These are phyloP conservation scores for Stipa capillata DNA, from an alignment of 176 grass and related monocot species.

Conservation along the genomic window DNA sequence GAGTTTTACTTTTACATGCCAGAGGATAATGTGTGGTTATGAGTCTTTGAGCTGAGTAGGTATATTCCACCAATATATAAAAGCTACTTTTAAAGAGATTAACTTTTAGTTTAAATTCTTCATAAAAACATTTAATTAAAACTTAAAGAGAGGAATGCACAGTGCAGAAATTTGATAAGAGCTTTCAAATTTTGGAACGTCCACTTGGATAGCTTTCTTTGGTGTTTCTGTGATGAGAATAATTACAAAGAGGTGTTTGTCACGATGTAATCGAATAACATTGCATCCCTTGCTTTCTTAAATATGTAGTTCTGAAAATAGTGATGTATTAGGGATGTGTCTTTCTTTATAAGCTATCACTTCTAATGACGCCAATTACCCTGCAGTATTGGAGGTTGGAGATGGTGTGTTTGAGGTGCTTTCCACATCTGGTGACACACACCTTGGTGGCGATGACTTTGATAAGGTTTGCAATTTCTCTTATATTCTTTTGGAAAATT, in stretches of 20 bases:
- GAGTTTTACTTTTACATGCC: too few relatives aligned
- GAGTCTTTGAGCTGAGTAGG: not conserved
- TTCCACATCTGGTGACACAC: conserved; percentile 63
- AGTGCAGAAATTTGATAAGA: not conserved
- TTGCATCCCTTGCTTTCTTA: not conserved
- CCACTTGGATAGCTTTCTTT: not conserved
- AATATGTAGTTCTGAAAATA: not conserved
- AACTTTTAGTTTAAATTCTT: not conserved
- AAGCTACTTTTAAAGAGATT: not conserved
- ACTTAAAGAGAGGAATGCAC: too few relatives aligned
- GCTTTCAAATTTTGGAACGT: not conserved
- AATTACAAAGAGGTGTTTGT: not conserved
- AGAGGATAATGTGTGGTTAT: not conserved
- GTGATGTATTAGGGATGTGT: not conserved
- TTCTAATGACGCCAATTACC: not conserved
- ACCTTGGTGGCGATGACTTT: conserved; percentile 63
- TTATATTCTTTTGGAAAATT: not conserved
- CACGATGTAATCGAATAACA: not conserved
- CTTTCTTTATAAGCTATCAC: not conserved
- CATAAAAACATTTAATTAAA: not conserved
- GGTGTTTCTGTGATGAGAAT: not conserved
- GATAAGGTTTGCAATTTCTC: conserved; percentile 37
- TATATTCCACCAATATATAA: not conserved
- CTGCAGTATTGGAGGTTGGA: conserved; percentile 55
- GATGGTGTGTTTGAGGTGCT: conserved; percentile 70